Evolutionary conservation across 768 basidiomycete genomes (phyloP), one percentile per base, ranked within the genome.

Genomic region (Plicaturopsis crispa): DNA sequence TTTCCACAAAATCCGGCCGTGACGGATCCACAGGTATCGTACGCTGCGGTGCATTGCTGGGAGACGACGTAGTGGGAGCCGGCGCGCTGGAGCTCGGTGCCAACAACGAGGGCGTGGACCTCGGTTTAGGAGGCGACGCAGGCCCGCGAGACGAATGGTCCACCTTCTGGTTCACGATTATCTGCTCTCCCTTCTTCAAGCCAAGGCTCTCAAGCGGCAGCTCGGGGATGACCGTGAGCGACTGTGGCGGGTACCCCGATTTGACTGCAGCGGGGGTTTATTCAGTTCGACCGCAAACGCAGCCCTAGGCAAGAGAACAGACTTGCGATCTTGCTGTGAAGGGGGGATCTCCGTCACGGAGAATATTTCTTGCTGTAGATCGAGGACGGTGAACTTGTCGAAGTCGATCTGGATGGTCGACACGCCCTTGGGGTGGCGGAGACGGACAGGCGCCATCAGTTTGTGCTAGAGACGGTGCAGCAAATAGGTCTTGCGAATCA

Each of bases 361-460:
- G 47, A 70, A 78, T 40, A 97, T 82, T 43, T 80, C 66, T 40
- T 80, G 78, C 51, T 81, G 80, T 0, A 97, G 70, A 46, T 89
- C 80, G 39, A 71, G 72, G 3, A 96, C 80, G 1, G 84, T 81
- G 35, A 73, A 69, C 33, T 61, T 53, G 18, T 66, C 54, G 46
- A 81, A 61, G 40, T 81, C 71, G 24, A 91, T 60, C 33, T 88
- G 70, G 40, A 96, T 65, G 6, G 89, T 89, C 6, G 80, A 66
- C 20, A 87, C 76, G 21, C 92, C 92, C 52, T 81, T 75, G 11
- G 92, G 86, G 59, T 92, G 84, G 43, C 92, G 75, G 3, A 97
- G 65, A 18, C 92, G 81, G 26, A 94, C 47, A 31, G 76, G 73
- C 6, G 78, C 73, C 86, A 88, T 87, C n/a, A n/a, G n/a, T n/a